Evolutionary conservation across 208 protist genomes (phyloP), one percentile per base, ranked within the genome.

Genomic region (Leishmania mexicana): DNA sequence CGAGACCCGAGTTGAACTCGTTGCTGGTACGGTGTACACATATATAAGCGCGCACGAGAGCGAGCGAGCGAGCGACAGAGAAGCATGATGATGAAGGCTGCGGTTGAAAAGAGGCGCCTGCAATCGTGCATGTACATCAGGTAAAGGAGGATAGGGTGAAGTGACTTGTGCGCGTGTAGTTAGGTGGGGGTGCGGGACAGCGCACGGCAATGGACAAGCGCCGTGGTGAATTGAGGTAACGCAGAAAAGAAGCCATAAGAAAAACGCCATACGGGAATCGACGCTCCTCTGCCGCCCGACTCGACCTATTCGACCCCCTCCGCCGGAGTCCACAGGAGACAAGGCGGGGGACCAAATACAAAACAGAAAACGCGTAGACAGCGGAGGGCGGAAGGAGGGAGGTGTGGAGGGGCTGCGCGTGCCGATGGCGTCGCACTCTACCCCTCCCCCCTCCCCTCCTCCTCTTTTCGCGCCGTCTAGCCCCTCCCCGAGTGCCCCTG

Each of bases 121-220:
- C 19, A 73, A 53, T n/a, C 68, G 24, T 51, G 42, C 35, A 73
- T 73, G 45, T 73, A 73, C 68, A 73, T 73, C 13, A 51, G 10
- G 68, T 38, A n/a, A 76, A 38, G 49, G n/a, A 60, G 24, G 13
- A 62, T 24, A 62, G 68, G 40, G 68, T 21, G 21, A 76, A 76
- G 31, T 11, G 13, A 31, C 51, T 3, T 40, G 35, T 35, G 70
- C 17, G 24, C 24, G 24, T 31, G 57, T 3, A 21, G 3, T 1
- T 7, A 4, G 1, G 70, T 4, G 42, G 71, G 19, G 49, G 72
- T 76, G 51, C 5, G 4, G n/a, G 35, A 31, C 19, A 73, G n/a
- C 24, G 42, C 42, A 45, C 19, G n/a, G 49, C 10, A 19, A 51
- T 62, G 6, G 0, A 28, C 49, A 76, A 76, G 51, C 7, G n/a